Percentiles rank a stretch among this genome's conserved stretches.
Evolutionary conservation across 2,329 filamentous ascomycete genomes (phyloP).

Genomic region (Capronia coronata): DNA sequence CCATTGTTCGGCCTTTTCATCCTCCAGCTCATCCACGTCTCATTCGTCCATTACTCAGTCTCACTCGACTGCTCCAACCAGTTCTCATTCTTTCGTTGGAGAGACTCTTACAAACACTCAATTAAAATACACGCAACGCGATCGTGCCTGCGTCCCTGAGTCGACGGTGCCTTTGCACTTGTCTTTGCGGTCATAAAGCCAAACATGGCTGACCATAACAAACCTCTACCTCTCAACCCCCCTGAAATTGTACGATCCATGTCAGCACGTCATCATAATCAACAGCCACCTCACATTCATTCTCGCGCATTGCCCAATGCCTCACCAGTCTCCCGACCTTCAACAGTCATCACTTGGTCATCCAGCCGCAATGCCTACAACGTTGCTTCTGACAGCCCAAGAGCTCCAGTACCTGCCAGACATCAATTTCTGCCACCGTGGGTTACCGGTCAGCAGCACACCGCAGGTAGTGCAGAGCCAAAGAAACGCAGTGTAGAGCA

Average conservation of each 20-base stretch:
- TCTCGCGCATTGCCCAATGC: not conserved
- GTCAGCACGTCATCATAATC: not conserved
- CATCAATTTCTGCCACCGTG: not conserved
- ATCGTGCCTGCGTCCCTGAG: slow-evolving; percentile 2
- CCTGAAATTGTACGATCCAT: slow-evolving; percentile 10
- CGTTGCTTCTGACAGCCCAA: not conserved
- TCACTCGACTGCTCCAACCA: not conserved
- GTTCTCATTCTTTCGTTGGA: not conserved
- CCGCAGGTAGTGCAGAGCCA: not conserved
- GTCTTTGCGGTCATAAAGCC: not conserved
- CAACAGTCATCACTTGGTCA: too few relatives aligned
- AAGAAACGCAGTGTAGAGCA: not conserved
- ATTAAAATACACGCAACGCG: not conserved
- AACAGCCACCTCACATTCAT: not conserved
- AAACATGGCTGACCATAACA: slow-evolving; percentile 13
- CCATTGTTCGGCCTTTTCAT: too few relatives aligned
- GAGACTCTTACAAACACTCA: not conserved
- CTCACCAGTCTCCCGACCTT: too few relatives aligned
- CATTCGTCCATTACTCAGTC: not conserved
- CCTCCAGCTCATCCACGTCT: not conserved
- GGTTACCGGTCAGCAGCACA: not conserved
- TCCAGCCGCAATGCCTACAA: not conserved
- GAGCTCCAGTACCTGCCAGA: not conserved
- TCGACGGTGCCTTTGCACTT: slow-evolving; percentile 15
- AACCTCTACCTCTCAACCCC: slow-evolving; percentile 24